These are phyloP conservation scores for Claviceps sp. DNA, from an alignment of 2,329 filamentous ascomycete species.

Conservation along the genomic window DNA sequence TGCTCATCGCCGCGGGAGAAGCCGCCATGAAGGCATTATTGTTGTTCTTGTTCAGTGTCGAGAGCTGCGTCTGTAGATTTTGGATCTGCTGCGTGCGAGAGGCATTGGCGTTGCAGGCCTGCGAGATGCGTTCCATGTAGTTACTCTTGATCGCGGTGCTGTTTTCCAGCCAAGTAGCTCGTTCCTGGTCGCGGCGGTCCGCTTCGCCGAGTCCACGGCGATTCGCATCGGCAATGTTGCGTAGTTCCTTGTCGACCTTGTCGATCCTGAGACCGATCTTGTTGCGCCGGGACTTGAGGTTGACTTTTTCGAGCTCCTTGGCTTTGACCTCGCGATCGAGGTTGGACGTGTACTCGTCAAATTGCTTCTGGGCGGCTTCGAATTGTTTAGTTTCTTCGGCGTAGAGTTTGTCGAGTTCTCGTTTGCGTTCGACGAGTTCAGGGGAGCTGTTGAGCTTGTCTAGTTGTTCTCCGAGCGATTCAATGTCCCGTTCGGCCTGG, in stretches of 20 bases:
- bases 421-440: conserved; percentile 45
- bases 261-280: conserved; percentile 57
- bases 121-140: conserved; percentile 28
- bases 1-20: conserved; percentile 16
- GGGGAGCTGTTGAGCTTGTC: conserved; percentile 52
- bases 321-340: conserved; percentile 49
- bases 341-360: conserved; percentile 44
- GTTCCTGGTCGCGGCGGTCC: conserved; percentile 42
- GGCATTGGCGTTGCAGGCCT: conserved; percentile 21
- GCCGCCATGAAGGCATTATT: conserved; percentile 12
- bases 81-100: conserved; percentile 18
- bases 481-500: conserved; percentile 44
- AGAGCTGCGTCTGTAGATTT: conserved; percentile 18
- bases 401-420: conserved; percentile 37
- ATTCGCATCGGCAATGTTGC: conserved; percentile 57
- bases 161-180: conserved; percentile 32
- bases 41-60: conserved; percentile 14
- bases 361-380: conserved; percentile 40
- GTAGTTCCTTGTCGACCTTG: conserved; percentile 60
- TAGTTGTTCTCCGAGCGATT: conserved; percentile 42
- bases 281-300: conserved; percentile 54
- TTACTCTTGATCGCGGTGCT: conserved; percentile 31
- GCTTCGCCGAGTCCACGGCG: conserved; percentile 50
- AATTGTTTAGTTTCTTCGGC: conserved; percentile 44
- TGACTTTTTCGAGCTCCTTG: conserved; percentile 50